Evolutionary conservation across 2,329 filamentous ascomycete genomes (phyloP).

Genomic region (Nectriaceae sp.): DNA sequence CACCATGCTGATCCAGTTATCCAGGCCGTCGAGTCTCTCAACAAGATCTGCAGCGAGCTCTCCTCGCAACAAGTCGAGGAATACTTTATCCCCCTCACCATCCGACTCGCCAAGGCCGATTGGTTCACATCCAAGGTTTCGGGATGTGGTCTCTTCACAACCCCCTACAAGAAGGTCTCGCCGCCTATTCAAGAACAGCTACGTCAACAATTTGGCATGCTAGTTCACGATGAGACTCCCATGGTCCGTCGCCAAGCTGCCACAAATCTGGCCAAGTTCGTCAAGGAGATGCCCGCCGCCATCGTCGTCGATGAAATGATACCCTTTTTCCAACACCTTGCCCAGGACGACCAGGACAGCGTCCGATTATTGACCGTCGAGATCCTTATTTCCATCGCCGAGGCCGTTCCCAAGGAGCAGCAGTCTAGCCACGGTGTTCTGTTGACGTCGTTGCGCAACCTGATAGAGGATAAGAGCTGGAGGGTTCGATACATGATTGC

Average conservation of each 20-base stretch:
- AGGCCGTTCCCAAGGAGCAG: slow-evolving; percentile 97
- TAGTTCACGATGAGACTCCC: slow-evolving; percentile 97
- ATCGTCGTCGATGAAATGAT: slow-evolving; percentile 99
- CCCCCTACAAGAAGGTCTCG: slow-evolving; percentile 89
- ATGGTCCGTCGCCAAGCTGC: slow-evolving; percentile 98
- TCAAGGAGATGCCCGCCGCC: slow-evolving; percentile 91
- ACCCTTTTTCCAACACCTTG: slow-evolving; percentile 95
- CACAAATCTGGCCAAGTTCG: slow-evolving; percentile 95
- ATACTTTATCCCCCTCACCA: slow-evolving; percentile 92
- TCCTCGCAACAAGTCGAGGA: slow-evolving; percentile 93
- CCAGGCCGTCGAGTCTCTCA: slow-evolving; percentile 96
- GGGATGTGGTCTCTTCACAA: slow-evolving; percentile 91
- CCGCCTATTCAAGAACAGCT: slow-evolving; percentile 87
- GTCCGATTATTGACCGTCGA: slow-evolving; percentile 95
- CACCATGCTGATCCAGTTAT: slow-evolving; percentile 10
- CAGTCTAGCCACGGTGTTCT: slow-evolving; percentile 95
- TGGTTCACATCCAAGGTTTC: slow-evolving; percentile 99
- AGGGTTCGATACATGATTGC: slow-evolving; percentile 99
- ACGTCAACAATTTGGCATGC: slow-evolving; percentile 84
- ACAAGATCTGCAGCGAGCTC: slow-evolving; percentile 96
- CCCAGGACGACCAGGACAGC: slow-evolving; percentile 95
- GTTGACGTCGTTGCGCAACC: slow-evolving; percentile 82
- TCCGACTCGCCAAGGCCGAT: slow-evolving; percentile 97
- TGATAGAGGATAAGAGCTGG: slow-evolving; percentile 99
- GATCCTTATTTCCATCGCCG: slow-evolving; percentile 92